Base-by-base conservation (phyloP, 192 early-diverging fungal genomes). In the Coemansia sp. region DNA sequence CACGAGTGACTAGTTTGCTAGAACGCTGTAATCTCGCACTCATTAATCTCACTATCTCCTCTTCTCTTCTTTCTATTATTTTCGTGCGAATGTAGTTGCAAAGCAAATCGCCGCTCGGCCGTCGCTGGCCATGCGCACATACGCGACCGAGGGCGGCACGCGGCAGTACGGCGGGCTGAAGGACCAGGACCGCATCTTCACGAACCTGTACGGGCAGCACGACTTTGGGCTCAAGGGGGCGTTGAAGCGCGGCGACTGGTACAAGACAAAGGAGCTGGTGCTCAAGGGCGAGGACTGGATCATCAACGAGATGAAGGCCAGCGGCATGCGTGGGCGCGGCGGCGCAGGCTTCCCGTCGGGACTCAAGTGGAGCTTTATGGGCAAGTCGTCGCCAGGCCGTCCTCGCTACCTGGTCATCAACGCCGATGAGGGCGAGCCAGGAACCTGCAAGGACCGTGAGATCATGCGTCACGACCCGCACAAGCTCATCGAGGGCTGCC, bases 351-450 rank as follows among this genome's bases (percentile, higher is more conserved):
- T 98, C 80, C 94, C 97, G 11, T 91, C 94, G 10, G 97, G 97
- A 49, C 85, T 98, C 51, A 98, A 98, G 82, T 97, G 97, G 95
- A 92, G 88, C 71, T 98, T 98, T 75, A 96, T 98, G 95, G 97
- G 96, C 82, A 98, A 98, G 69, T 87, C 89, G 34, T 78, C 82
- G 24, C 90, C 90, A 53, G 90, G 88, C 54, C 86, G 88, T 71
- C 95, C 97, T 29, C 87, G 92, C 25, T 98, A 97, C 75, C 85
- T 98, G 72, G 94, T 97, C 24, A 89, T 98, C 68, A 98, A 98
- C 75, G 94, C 95, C 58, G 95, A 98, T 64, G 97, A 98, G 75
- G 97, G 96, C 64, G 95, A 98, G 80, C 97, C 97, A 6, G 94
- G 94, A 46, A 98, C 97, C 51, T 98, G 97, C 87, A 98, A 96